Evolutionary conservation across 306 rosid genomes (phyloP).

Genomic region (Gastrolobium bilobum): DNA sequence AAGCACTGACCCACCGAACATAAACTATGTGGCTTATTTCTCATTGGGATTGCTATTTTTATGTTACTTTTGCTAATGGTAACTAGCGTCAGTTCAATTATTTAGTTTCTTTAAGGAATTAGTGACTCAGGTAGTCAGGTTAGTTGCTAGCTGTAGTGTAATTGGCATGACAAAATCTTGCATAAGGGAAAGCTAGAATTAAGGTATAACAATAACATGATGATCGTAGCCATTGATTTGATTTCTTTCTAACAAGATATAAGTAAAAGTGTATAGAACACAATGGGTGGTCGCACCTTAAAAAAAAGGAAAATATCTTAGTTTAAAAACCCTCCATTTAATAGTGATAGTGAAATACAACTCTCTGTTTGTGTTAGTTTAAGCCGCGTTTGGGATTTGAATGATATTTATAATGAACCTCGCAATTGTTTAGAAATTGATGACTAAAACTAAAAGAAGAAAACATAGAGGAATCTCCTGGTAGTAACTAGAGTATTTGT

Average conservation of each 20-base stretch:
- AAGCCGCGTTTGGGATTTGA: background rate
- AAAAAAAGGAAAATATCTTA: background rate
- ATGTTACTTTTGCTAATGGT: slow-evolving; percentile 44
- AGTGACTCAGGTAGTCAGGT: slow-evolving; percentile 44
- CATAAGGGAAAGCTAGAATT: background rate
- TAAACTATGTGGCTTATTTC: slow-evolving; percentile 51
- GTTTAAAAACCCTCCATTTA: slow-evolving; percentile 5
- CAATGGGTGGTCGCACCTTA: slow-evolving; percentile 2
- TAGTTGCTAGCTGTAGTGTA: slow-evolving; percentile 34
- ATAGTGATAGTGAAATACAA: background rate
- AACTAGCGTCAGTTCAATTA: slow-evolving; percentile 42
- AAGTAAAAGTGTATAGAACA: background rate
- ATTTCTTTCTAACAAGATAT: slow-evolving; percentile 22
- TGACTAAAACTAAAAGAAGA: slow-evolving; percentile 6
- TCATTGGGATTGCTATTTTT: slow-evolving; percentile 47
- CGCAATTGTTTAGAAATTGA: background rate
- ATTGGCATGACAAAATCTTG: slow-evolving; percentile 34
- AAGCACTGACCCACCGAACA: slow-evolving; percentile 56
- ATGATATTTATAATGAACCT: slow-evolving; percentile 10
- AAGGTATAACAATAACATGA: slow-evolving; percentile 33
- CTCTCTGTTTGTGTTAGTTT: slow-evolving; percentile 1
- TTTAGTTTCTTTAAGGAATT: slow-evolving; percentile 38
- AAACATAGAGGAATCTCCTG: slow-evolving; percentile 26
- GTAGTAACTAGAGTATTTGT: slow-evolving; percentile 39
- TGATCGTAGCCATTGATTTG: slow-evolving; percentile 6